A percentile compares a stretch with the other conserved stretches of the same genome.
These are phyloP conservation scores for Allodekkera sacchari DNA, from an alignment of 805 yeast genomes.

Conservation along the genomic window DNA sequence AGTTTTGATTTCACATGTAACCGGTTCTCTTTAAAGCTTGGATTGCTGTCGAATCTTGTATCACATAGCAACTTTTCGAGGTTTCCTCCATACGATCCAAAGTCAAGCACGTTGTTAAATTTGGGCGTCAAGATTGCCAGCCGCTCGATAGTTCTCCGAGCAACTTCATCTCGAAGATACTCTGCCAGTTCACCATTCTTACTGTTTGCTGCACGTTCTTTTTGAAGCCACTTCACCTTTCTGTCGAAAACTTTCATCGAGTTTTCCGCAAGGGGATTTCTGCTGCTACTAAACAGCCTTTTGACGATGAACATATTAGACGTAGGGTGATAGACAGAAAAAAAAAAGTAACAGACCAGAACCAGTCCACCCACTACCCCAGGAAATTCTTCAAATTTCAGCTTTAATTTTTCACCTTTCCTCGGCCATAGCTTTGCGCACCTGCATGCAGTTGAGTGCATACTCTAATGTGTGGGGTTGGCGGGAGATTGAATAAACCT, in stretches of 20 bases:
- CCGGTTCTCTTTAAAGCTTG: conserved; percentile 44
- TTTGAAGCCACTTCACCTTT: conserved; percentile 49
- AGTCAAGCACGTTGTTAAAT: conserved; percentile 54
- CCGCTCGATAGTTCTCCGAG: conserved; percentile 64
- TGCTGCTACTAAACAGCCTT: too few species aligned
- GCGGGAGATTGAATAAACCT: too few species aligned
- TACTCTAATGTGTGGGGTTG: too few species aligned
- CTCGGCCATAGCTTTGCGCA: too few species aligned
- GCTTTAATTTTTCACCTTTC: too few species aligned
- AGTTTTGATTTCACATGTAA: conserved; percentile 43
- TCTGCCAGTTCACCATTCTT: conserved; percentile 50
- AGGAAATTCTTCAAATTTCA: too few species aligned
- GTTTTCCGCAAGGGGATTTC: conserved; percentile 7
- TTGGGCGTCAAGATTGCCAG: conserved; percentile 62
- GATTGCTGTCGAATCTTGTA: conserved; percentile 24
- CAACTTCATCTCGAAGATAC: conserved; percentile 68
- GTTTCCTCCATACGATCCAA: conserved; percentile 70
- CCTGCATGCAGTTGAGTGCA: too few species aligned
- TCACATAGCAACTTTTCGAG: conserved; percentile 28
- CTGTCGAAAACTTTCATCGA: conserved; percentile 66
- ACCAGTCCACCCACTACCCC: too few species aligned
- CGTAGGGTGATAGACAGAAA: conserved; percentile 1
- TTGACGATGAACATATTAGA: conserved; percentile 2
- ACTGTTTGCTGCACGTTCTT: conserved; percentile 40
- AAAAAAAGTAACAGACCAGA: too few species aligned